These are phyloP conservation scores for Chaetomium cochliodes DNA, from an alignment of 495 filamentous ascomycete genomes.

Conservation along the genomic window DNA sequence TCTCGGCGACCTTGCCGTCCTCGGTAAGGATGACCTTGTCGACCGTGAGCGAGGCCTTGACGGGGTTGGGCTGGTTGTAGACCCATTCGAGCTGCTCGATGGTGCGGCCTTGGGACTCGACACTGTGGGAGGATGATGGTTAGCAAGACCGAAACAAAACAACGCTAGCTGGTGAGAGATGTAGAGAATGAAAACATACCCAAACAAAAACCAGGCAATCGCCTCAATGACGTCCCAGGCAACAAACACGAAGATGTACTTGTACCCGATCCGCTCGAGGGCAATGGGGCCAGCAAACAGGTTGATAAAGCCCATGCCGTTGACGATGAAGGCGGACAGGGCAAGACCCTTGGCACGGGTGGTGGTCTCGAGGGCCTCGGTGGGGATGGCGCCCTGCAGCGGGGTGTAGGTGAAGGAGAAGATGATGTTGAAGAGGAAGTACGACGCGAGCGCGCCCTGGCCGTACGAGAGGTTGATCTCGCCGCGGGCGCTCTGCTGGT, in stretches of 20 bases:
- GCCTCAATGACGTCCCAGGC: conserved; percentile 49
- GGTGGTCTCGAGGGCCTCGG: conserved; percentile 53
- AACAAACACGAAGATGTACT: conserved; percentile 53
- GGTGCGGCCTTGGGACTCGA: conserved; percentile 52
- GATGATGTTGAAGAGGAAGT: conserved; percentile 60
- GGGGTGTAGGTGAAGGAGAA: conserved; percentile 62
- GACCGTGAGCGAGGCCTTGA: conserved; percentile 51
- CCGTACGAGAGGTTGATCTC: conserved; percentile 34
- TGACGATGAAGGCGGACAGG: conserved; percentile 45
- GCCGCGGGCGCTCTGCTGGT: conserved; percentile 27
- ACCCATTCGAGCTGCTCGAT: conserved; percentile 55
- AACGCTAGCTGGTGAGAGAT: neutral
- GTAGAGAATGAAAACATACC: conserved; percentile 36
- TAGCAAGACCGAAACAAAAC: conserved; percentile 20
- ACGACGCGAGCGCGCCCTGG: conserved; percentile 46
- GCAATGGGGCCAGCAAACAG: conserved; percentile 52
- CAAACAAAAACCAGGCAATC: conserved; percentile 48
- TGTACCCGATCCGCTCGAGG: conserved; percentile 48
- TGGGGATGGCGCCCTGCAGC: conserved; percentile 58
- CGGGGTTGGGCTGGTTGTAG: conserved; percentile 50
- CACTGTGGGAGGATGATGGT: conserved; percentile 29
- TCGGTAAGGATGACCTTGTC: conserved; percentile 55
- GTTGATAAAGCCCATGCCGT: conserved; percentile 52
- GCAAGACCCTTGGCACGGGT: conserved; percentile 53
- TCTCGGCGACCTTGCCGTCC: conserved; percentile 55